phyloP scores from a whole-genome alignment of 352 stramenopile genomes.

The Pythium brassicae region DNA sequence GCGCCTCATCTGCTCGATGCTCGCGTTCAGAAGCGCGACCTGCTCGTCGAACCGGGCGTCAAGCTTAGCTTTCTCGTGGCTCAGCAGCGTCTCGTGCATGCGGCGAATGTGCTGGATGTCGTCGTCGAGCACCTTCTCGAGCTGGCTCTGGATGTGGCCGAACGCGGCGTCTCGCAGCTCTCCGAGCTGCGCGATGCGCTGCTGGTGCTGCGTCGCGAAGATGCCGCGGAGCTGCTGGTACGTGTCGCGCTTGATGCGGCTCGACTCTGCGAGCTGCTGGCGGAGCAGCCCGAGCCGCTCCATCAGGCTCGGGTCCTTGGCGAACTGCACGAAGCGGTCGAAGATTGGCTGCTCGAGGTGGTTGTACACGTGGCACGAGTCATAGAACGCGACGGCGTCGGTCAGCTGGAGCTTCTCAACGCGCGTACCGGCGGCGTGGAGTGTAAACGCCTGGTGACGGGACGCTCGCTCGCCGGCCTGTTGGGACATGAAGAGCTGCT shows the following conservation, averaged over 20 bases:
- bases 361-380: conserved; percentile 48
- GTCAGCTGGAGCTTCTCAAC: conserved; percentile 60
- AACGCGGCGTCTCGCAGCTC: conserved; percentile 29
- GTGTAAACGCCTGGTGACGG: conserved; percentile 46
- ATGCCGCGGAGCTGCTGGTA: conserved; percentile 41
- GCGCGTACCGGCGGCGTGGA: conserved; percentile 26
- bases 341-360: conserved; percentile 69
- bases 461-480: conserved; percentile 22
- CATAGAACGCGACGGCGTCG: conserved; percentile 57
- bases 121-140: conserved; percentile 48
- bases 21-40: conserved; percentile 25
- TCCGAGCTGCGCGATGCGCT: conserved; percentile 37
- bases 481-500: conserved; percentile 41
- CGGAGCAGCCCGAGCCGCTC: conserved; percentile 42
- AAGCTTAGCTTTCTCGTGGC: conserved; percentile 58
- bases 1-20: conserved; percentile 37
- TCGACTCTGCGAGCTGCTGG: conserved; percentile 48
- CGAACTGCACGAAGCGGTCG: conserved; percentile 58
- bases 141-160: conserved; percentile 31
- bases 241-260: conserved; percentile 41
- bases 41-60: conserved; percentile 57
- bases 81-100: conserved; percentile 54
- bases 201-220: conserved; percentile 37
- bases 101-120: conserved; percentile 59
- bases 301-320: conserved; percentile 59